A percentile compares a stretch with the other conserved stretches of the same genome.
phyloP scores from a whole-genome alignment of 2,329 filamentous ascomycete genomes.

The Lachnellula suecica region DNA sequence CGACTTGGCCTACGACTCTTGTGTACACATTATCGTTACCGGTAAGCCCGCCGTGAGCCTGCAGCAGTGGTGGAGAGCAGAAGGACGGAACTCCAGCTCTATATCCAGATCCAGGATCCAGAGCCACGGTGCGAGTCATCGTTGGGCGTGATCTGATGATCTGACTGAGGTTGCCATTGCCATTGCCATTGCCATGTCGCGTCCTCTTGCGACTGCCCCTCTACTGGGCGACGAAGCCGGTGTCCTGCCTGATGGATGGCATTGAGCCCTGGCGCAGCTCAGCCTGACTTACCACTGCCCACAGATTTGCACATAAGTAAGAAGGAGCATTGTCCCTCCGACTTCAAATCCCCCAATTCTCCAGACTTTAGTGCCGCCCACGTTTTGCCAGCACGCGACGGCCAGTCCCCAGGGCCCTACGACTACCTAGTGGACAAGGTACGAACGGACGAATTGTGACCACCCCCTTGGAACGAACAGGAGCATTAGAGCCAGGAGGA shows the following conservation, averaged over 20 bases:
- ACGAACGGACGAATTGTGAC: too few species aligned
- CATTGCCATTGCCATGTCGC: too few species aligned
- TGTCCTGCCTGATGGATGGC: neutral
- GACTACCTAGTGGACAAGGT: too few species aligned
- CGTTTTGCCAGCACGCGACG: neutral
- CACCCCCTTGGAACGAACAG: too few species aligned
- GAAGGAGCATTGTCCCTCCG: conserved; percentile 2
- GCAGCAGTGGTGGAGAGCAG: neutral
- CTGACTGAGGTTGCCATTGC: too few species aligned
- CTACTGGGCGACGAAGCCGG: neutral
- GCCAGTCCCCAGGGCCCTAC: neutral
- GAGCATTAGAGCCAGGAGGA: too few species aligned
- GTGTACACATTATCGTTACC: neutral
- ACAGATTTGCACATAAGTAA: conserved; percentile 1
- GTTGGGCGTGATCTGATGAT: too few species aligned
- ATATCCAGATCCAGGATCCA: too few species aligned
- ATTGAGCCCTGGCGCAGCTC: neutral
- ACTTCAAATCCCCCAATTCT: neutral
- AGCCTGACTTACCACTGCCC: too few species aligned
- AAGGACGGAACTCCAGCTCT: neutral
- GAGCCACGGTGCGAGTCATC: too few species aligned
- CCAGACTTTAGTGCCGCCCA: neutral
- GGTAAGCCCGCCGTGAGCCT: neutral
- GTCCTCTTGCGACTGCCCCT: neutral
- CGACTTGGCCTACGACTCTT: neutral